phyloP scores from a whole-genome alignment of 192 early-diverging fungal genomes.

The Gryganskiella cystojenkinii region DNA sequence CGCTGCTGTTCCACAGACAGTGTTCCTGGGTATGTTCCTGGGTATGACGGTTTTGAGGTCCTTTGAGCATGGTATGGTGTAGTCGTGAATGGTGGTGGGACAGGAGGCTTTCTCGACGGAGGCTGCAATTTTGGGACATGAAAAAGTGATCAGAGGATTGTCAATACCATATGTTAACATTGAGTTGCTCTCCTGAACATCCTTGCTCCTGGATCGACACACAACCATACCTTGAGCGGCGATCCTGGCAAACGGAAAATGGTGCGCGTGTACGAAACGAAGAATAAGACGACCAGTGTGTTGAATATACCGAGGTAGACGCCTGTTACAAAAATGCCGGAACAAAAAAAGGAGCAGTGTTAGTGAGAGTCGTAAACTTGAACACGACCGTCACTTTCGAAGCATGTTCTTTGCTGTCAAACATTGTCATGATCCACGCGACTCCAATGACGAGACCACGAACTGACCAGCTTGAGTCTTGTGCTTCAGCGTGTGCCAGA shows the following conservation, averaged over 20 bases:
- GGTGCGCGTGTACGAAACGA: conserved; percentile 56
- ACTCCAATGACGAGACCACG: background rate
- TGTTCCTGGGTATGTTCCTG: background rate
- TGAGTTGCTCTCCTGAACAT: conserved; percentile 10
- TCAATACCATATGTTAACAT: background rate
- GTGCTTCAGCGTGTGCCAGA: too few relatives aligned
- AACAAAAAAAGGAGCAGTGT: background rate
- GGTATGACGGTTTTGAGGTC: background rate
- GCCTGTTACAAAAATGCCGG: conserved; percentile 13
- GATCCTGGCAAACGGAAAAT: conserved; percentile 54
- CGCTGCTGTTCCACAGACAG: too few relatives aligned
- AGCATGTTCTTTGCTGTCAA: too few relatives aligned
- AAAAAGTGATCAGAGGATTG: background rate
- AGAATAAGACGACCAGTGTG: conserved; percentile 46
- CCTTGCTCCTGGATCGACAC: background rate
- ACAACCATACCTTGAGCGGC: conserved; percentile 52
- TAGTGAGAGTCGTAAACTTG: too few relatives aligned
- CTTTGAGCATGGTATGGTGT: conserved; percentile 30
- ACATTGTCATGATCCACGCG: too few relatives aligned
- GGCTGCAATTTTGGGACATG: conserved; percentile 15
- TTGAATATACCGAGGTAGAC: conserved; percentile 50
- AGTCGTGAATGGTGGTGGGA: conserved; percentile 26
- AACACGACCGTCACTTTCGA: too few relatives aligned
- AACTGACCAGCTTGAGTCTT: background rate
- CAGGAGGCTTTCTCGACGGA: conserved; percentile 3